Evolutionary conservation across 1,139 yeast species (phyloP).

Genomic region (Candida sojae): DNA sequence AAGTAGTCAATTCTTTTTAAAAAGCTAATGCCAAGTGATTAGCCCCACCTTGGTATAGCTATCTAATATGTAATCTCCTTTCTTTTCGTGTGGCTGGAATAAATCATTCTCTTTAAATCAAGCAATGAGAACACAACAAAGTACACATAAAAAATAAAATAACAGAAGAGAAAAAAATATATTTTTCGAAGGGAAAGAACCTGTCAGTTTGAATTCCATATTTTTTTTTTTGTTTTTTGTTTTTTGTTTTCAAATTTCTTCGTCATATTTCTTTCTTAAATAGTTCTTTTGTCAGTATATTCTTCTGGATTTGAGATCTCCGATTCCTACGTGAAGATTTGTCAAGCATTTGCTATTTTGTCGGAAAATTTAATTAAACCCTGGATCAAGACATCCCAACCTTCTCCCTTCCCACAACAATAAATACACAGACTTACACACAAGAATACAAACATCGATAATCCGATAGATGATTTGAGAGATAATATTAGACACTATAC

Average conservation of each 20-base stretch:
- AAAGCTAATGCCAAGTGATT: too few relatives aligned
- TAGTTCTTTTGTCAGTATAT: not conserved
- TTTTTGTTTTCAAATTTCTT: not conserved
- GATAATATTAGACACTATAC: not conserved
- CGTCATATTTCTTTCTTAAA: not conserved
- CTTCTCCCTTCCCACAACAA: not conserved
- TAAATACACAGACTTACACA: not conserved
- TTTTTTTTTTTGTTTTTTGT: not conserved
- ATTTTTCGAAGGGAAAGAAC: not conserved
- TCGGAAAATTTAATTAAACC: too few relatives aligned
- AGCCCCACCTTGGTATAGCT: too few relatives aligned
- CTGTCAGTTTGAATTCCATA: not conserved
- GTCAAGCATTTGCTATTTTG: not conserved
- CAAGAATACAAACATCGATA: not conserved
- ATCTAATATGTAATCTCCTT: too few relatives aligned
- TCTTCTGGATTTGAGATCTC: not conserved
- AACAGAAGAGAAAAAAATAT: not conserved
- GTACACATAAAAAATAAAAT: not conserved
- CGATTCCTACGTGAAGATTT: not conserved
- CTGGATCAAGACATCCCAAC: not conserved
- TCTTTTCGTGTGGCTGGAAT: too few relatives aligned
- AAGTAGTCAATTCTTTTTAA: too few relatives aligned
- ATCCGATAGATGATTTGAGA: not conserved
- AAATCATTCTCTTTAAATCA: too few relatives aligned
- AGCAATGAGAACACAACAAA: not conserved